Percentiles rank a stretch among this genome's conserved stretches.
Conservation (phyloP, 2,329 filamentous ascomycete species). For the Cryphonectria japonica region DNA sequence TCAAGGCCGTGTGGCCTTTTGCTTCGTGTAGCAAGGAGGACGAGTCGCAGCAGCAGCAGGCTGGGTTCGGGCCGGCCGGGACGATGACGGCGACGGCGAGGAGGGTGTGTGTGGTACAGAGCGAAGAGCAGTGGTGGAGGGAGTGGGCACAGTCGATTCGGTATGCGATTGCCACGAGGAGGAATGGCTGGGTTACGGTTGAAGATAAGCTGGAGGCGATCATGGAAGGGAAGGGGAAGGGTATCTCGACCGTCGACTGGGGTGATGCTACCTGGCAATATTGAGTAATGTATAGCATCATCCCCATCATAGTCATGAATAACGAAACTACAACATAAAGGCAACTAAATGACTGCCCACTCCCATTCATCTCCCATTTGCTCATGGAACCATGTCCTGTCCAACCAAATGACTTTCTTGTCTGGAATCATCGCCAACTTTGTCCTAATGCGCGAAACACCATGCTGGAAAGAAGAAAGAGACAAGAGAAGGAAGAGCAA, state of each 20-base stretch:
- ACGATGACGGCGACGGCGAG: too few species aligned
- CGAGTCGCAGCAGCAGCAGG: background rate
- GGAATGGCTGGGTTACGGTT: slow-evolving; percentile 53
- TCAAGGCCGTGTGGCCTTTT: slow-evolving; percentile 62
- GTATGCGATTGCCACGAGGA: slow-evolving; percentile 43
- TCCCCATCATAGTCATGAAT: too few species aligned
- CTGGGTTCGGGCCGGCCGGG: background rate
- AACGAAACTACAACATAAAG: too few species aligned
- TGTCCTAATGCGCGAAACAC: too few species aligned
- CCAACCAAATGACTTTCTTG: too few species aligned
- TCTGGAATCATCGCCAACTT: too few species aligned
- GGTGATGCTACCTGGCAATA: slow-evolving; percentile 31
- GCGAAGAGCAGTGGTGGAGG: slow-evolving; percentile 60
- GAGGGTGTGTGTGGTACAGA: slow-evolving; percentile 55
- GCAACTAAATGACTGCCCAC: too few species aligned
- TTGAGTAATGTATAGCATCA: background rate
- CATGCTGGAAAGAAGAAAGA: too few species aligned
- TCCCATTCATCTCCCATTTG: too few species aligned
- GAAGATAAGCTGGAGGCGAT: slow-evolving; percentile 58
- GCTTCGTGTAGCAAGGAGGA: slow-evolving; percentile 53
- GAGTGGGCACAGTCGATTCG: slow-evolving; percentile 53
- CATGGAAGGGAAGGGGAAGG: slow-evolving; percentile 52
- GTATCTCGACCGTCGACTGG: slow-evolving; percentile 47
- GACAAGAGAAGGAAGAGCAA: too few species aligned
- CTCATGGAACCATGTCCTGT: too few species aligned